These are phyloP conservation scores for Crinitomyces ghanaensis DNA, from an alignment of 805 yeast species.

Conservation along the genomic window DNA sequence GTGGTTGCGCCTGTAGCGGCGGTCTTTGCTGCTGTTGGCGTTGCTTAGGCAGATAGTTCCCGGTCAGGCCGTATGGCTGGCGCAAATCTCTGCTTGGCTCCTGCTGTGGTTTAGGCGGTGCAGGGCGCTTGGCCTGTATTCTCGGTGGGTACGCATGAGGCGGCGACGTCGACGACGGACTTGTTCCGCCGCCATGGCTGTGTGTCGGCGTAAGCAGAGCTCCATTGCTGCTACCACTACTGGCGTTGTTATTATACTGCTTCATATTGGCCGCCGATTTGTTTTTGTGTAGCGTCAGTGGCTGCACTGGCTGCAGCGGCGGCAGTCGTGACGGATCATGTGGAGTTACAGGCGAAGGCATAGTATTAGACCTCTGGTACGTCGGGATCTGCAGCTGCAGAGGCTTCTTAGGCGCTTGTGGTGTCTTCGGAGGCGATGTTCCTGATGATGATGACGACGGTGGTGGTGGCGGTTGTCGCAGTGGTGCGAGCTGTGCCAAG, in stretches of 20 bases:
- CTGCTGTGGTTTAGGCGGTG: conserved; percentile 1
- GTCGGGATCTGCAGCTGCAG: no score
- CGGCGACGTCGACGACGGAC: neutral
- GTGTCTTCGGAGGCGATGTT: conserved; percentile 1
- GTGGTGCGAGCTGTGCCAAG: conserved; percentile 18
- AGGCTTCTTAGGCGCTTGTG: conserved; percentile 5
- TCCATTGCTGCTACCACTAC: no score
- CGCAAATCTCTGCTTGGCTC: no score
- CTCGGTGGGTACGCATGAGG: conserved; percentile 1
- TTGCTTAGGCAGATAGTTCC: neutral
- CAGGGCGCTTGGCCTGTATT: conserved; percentile 1
- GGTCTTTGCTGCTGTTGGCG: neutral
- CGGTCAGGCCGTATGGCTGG: neutral
- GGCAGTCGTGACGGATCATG: conserved; percentile 4
- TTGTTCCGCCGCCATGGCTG: no score
- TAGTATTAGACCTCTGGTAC: no score
- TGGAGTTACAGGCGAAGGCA: neutral
- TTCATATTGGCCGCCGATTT: no score
- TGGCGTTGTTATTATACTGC: no score
- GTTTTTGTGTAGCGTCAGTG: conserved; percentile 5
- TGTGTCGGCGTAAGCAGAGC: no score
- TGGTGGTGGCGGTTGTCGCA: conserved; percentile 16
- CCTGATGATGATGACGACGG: neutral
- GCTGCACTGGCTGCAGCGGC: conserved; percentile 7
- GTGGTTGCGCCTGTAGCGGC: conserved; percentile 4